Percentiles rank a stretch among this genome's conserved stretches.
phyloP scores from a whole-genome alignment of 768 basidiomycete species.

The Kwoniella bestiolae region DNA sequence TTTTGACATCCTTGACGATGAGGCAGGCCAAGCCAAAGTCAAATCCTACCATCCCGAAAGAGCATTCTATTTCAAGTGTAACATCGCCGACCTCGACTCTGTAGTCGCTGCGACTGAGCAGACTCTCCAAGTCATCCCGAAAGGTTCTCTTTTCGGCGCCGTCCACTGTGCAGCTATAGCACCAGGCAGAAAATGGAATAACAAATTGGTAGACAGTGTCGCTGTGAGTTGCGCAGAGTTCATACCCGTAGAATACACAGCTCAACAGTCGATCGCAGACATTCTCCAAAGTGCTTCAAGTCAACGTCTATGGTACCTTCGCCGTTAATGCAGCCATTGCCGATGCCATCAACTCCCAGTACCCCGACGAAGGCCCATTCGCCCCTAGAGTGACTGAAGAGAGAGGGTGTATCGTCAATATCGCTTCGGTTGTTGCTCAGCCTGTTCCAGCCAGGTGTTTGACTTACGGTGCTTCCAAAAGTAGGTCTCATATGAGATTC shows the following conservation, averaged over 20 bases:
- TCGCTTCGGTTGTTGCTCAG: conserved; percentile 43
- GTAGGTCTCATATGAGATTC: conserved; percentile 1
- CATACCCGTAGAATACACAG: not conserved
- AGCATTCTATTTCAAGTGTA: conserved; percentile 36
- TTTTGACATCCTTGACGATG: conserved; percentile 44
- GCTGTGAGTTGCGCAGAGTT: conserved; percentile 25
- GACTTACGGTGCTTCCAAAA: conserved; percentile 51
- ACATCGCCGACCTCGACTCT: conserved; percentile 39
- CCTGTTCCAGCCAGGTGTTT: conserved; percentile 42
- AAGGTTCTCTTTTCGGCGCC: conserved; percentile 25
- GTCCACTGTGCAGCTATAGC: conserved; percentile 42
- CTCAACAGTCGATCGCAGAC: conserved; percentile 23
- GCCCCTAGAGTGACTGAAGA: conserved; percentile 32
- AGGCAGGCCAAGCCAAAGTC: conserved; percentile 34
- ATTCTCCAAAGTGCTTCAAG: conserved; percentile 35
- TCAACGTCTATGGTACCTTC: conserved; percentile 51
- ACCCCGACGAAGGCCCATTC: conserved; percentile 32
- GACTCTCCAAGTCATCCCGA: conserved; percentile 25
- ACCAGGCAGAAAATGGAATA: conserved; percentile 23
- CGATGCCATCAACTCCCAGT: conserved; percentile 48
- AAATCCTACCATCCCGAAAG: conserved; percentile 21
- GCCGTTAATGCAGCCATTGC: conserved; percentile 47
- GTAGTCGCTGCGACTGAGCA: conserved; percentile 29
- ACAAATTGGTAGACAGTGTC: conserved; percentile 23
- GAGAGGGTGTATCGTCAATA: conserved; percentile 53